Base-by-base conservation (phyloP, 495 filamentous ascomycete genomes). In the Penicillium samsonianum region DNA sequence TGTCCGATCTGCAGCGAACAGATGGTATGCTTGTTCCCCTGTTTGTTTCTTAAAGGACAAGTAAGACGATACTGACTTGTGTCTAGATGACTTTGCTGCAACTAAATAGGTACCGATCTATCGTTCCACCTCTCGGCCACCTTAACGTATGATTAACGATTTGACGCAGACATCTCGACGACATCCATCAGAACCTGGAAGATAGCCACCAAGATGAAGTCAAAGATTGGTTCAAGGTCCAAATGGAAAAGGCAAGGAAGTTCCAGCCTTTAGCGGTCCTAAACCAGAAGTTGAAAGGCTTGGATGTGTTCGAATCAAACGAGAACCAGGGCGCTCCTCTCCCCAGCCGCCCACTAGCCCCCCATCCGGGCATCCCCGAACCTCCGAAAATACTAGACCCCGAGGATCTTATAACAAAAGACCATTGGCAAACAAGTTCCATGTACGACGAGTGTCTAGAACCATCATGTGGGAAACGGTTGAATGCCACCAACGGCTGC, bases 1-100 rank as follows among this genome's bases (percentile, higher is more conserved):
- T 98, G 94, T 70, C 94, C 94, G 42, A 98, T 98, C 57, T 98
- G 94, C 73, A 89, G 87, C 64, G 94, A 98, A 73, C 91, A 96
- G 72, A 98, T 98, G 94, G 91, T 88, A 76, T 53, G 68, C 51
- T 38, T 56, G 8, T 42, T 53, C 33, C 45, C 35, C 19, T n/a
- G 5, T 42, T 33, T 54, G 22, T 14, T 26, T 35, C 26, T 20
- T 14, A n/a, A 12, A 14, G 20, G n/a, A 31, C 6, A 73, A 19
- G 25, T 41, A 12, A 48, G 38, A 58, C 54, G 51, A 44, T 44
- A 19, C 61, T 66, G 19, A 65, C 50, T 26, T 33, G 9, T 56
- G 5, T n/a, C 4, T 58, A 92, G 90, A 78, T 97, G 63, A 98
- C 94, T 17, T 75, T 98, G 7, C 73, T 98, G 14, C 94, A 98